Evolutionary conservation across 805 yeast genomes (phyloP).

Genomic region (Kodamaea laetipori): DNA sequence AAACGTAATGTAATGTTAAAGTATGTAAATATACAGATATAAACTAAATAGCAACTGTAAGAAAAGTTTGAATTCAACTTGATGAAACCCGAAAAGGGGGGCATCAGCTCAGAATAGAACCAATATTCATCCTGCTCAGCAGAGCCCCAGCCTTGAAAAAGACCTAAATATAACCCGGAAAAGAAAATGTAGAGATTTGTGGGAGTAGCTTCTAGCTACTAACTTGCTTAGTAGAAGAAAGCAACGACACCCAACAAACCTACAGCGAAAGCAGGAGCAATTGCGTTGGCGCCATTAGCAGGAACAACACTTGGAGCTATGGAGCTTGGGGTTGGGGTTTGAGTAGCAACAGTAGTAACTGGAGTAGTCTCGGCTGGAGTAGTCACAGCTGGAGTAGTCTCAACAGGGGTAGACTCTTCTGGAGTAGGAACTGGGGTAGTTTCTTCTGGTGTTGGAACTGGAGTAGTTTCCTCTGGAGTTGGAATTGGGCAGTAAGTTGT

Average conservation of each 20-base stretch:
- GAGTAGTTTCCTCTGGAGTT: conserved; percentile 13
- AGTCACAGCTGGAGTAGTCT: not conserved
- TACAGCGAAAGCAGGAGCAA: conserved; percentile 16
- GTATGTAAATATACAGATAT: not conserved
- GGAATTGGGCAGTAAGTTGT: conserved; percentile 28
- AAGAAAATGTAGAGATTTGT: conserved; percentile 5
- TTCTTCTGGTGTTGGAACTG: conserved; percentile 12
- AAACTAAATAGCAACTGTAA: not conserved
- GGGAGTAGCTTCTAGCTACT: conserved; percentile 4
- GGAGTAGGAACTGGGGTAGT: conserved; percentile 8
- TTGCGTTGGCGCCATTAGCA: conserved; percentile 12
- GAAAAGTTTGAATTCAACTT: not conserved
- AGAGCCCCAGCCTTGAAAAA: conserved; percentile 3
- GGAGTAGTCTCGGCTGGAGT: conserved; percentile 11
- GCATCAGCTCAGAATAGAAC: conserved; percentile 6
- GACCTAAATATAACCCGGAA: conserved; percentile 3
- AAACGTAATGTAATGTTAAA: too few relatives aligned
- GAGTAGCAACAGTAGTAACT: conserved; percentile 10
- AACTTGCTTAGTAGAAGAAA: conserved; percentile 15
- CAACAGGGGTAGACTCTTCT: conserved; percentile 10
- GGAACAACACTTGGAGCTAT: conserved; percentile 13
- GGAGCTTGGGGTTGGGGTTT: conserved; percentile 13
- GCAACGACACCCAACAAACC: conserved; percentile 20
- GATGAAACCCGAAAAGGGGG: conserved; percentile 6
- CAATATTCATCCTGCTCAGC: conserved; percentile 1